These are phyloP conservation scores for Secale cereale DNA, from an alignment of 176 grass and related monocot species.

Conservation along the genomic window DNA sequence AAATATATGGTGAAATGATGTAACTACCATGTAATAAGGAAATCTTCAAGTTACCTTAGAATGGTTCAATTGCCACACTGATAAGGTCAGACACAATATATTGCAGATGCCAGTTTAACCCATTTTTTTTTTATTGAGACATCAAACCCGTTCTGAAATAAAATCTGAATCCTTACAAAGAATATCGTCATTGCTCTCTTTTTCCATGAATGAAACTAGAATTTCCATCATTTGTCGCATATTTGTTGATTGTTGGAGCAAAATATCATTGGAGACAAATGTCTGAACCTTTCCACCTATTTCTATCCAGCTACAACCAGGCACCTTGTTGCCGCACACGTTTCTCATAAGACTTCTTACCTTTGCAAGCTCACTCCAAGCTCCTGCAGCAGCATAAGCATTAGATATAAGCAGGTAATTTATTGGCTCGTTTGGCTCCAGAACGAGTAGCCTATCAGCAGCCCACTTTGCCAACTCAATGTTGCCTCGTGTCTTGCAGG, in stretches of 20 bases:
- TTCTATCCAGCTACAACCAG: conserved; percentile 79
- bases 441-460: conserved; percentile 44
- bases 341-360: conserved; percentile 52
- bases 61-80: not conserved
- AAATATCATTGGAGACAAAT: conserved; percentile 62
- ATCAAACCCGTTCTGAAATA: not conserved
- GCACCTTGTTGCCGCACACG: conserved; percentile 42
- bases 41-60: not conserved
- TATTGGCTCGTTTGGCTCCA: conserved; percentile 59
- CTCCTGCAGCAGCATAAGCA: conserved; percentile 45
- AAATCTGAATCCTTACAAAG: not conserved
- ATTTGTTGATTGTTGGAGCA: conserved; percentile 27
- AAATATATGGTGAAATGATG: not conserved
- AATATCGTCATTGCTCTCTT: not conserved
- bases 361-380: conserved; percentile 45
- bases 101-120: not conserved
- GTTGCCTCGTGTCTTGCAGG: conserved; percentile 60
- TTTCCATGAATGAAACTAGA: conserved; percentile 6
- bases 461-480: conserved; percentile 60
- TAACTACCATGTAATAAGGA: not conserved
- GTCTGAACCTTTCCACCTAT: conserved; percentile 40
- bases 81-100: not conserved
- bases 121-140: not conserved
- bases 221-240: conserved; percentile 47
- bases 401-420: conserved; percentile 80